A percentile compares a stretch with the other conserved stretches of the same genome.
These are phyloP conservation scores for Fusarium floridanum DNA, from an alignment of 2,329 filamentous ascomycete species.

Conservation along the genomic window DNA sequence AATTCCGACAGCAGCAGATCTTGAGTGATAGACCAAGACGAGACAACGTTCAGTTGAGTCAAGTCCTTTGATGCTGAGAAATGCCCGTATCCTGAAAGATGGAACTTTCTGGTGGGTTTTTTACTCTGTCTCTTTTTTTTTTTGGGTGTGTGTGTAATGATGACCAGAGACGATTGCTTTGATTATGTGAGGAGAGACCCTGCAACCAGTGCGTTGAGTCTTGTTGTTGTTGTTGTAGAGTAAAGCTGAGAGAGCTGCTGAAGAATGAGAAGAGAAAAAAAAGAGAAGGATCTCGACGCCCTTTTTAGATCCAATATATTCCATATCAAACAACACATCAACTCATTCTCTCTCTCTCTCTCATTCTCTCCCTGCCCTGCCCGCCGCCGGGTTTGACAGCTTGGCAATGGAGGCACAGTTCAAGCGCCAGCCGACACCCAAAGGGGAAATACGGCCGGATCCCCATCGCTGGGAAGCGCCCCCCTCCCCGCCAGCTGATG, in stretches of 20 bases:
- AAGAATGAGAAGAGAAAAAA: neutral
- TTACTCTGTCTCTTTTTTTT: neutral
- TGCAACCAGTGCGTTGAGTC: constrained; percentile 27
- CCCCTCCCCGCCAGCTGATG: neutral
- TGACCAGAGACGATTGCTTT: neutral
- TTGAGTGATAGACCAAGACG: neutral
- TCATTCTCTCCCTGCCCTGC: neutral
- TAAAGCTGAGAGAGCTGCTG: neutral
- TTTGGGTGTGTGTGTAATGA: neutral
- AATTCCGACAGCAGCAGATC: neutral
- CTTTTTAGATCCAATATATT: constrained; percentile 27
- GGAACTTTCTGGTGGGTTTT: constrained; percentile 18
- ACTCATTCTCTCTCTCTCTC: neutral
- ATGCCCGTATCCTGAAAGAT: constrained; percentile 18
- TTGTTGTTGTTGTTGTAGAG: neutral
- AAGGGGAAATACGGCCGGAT: constrained; percentile 36
- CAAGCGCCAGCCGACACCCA: constrained; percentile 33
- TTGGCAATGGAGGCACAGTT: constrained; percentile 34
- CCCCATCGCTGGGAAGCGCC: constrained; percentile 21
- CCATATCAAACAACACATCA: neutral
- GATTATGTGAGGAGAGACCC: constrained; percentile 11
- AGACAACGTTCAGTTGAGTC: neutral
- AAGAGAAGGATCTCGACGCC: constrained; percentile 16
- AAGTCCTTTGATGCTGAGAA: constrained; percentile 22
- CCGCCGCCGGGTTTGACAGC: constrained; percentile 23